Base-by-base conservation (phyloP, 257 asterid genomes). In the Sherardia arvensis region DNA sequence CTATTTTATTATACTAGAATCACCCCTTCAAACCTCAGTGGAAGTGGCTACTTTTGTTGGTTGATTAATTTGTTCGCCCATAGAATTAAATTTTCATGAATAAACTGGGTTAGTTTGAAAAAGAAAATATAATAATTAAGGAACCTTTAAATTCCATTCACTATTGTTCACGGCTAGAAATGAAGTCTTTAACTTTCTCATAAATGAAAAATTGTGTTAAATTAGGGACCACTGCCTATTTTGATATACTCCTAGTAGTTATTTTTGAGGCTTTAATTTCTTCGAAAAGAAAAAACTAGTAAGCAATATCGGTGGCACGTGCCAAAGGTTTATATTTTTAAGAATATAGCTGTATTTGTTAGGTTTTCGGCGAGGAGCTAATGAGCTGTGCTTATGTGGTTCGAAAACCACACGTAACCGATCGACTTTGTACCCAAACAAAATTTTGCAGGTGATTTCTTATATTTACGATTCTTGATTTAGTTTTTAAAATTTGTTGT, bases 371-470 rank as follows among this genome's bases (percentile, higher is more conserved):
- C 66, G 64, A 65, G 65, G 61, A 38, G 58, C 47, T 5, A 9
- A 28, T n/a, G 67, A 22, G 32, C 29, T 22, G 25, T 23, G 33
- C 11, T 15, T 30, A 15, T n/a, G 59, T 22, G 66, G 71, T 45
- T 64, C 78, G 94, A 85, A 81, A 81, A 83, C 74, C 80, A 80
- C 83, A 57, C n/a, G 10, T 76, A 84, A 82, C 96, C 55, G 82
- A 82, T 47, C 53, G 22, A 18, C 17, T 79, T 75, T 79, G 68
- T 74, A 71, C 62, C 79, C 32, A 55, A 55, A 49, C 47, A 10
- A 38, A 12, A 38, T 10, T 10, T 38, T 38, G n/a, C n/a, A n/a
- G n/a, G n/a, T n/a, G n/a, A n/a, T n/a, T n/a, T n/a, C n/a, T n/a
- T n/a, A n/a, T n/a, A n/a, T n/a, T n/a, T n/a, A n/a, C n/a, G n/a